Evolutionary conservation across 768 basidiomycete species (phyloP).

Genomic region (Tylopilus subfusipes): DNA sequence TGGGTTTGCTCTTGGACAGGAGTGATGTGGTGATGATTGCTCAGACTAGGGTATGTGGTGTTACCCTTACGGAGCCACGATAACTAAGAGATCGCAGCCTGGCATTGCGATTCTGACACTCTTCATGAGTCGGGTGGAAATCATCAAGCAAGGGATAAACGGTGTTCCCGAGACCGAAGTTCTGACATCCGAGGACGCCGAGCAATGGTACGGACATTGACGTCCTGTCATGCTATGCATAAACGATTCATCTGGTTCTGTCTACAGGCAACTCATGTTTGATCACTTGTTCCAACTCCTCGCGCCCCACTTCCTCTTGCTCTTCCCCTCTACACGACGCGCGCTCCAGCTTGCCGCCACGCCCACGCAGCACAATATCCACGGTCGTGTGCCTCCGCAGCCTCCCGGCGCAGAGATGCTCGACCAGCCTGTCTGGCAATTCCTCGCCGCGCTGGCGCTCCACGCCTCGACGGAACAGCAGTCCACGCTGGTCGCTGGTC

Average conservation of each 20-base stretch:
- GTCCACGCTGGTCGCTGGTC: slow-evolving; percentile 73
- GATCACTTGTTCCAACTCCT: slow-evolving; percentile 83
- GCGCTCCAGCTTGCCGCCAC: slow-evolving; percentile 38
- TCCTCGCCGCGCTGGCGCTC: slow-evolving; percentile 84
- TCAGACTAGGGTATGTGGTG: slow-evolving; percentile 67
- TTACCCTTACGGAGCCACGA: neutral
- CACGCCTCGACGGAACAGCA: slow-evolving; percentile 86
- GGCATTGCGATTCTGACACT: slow-evolving; percentile 88
- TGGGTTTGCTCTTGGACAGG: slow-evolving; percentile 78
- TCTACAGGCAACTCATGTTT: slow-evolving; percentile 77
- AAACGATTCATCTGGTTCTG: slow-evolving; percentile 8
- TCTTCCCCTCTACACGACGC: slow-evolving; percentile 90
- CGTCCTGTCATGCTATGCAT: neutral
- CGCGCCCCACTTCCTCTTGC: slow-evolving; percentile 64
- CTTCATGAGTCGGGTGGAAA: slow-evolving; percentile 89
- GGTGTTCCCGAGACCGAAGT: slow-evolving; percentile 53
- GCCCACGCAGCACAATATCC: slow-evolving; percentile 33
- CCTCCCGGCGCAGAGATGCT: slow-evolving; percentile 51
- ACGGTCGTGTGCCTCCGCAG: slow-evolving; percentile 66
- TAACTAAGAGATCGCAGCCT: slow-evolving; percentile 51
- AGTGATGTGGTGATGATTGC: slow-evolving; percentile 72
- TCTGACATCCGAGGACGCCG: slow-evolving; percentile 68
- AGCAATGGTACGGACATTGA: slow-evolving; percentile 63
- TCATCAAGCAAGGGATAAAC: slow-evolving; percentile 72
- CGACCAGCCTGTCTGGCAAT: slow-evolving; percentile 94